Evolutionary conservation across 768 basidiomycete genomes (phyloP), one percentile per base, ranked within the genome.

Genomic region (Boletus rex-veris): DNA sequence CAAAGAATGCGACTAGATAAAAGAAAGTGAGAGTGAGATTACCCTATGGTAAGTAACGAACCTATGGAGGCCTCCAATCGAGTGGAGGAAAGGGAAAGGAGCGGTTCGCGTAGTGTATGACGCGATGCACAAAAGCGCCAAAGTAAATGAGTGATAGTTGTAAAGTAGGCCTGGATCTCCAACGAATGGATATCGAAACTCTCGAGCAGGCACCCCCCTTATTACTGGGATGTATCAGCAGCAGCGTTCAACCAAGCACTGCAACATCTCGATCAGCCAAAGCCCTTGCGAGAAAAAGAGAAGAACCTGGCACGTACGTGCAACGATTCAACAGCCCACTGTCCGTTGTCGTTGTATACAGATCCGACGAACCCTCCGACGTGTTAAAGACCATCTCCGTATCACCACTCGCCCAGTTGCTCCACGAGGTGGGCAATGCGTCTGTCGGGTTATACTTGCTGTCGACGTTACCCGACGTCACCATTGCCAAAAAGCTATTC

Each of bases 351-450:
- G 68, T 52, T 16, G 61, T 21, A 33, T 68, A 44, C 3, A 80
- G 65, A 33, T 70, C 63, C 2, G 76, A 66, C 21, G 40, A 52
- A n/a, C 64, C 64, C 10, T 57, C 52, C 16, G 45, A 50, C 12
- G 58, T 51, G 53, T 78, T 80, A 60, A 80, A 82, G 7, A 79
- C 50, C 75, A 82, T 79, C 63, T 80, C 79, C 3, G 59, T 60
- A 0, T 51, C 54, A 3, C 57, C 58, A 1, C 53, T 58, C 4
- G n/a, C 12, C 52, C 50, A 65, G n/a, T n/a, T 15, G 10, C 35
- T 50, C 68, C 65, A 67, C 5, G 36, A 15, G 1, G 47, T 39
- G 4, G 64, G 65, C 7, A 61, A 62, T 40, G 59, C 57, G 15
- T 60, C 64, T 6, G 37, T 46, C 11, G 53, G 38, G 4, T 51